These are phyloP conservation scores for Suillus lakei DNA, from an alignment of 768 basidiomycete species.

Conservation along the genomic window DNA sequence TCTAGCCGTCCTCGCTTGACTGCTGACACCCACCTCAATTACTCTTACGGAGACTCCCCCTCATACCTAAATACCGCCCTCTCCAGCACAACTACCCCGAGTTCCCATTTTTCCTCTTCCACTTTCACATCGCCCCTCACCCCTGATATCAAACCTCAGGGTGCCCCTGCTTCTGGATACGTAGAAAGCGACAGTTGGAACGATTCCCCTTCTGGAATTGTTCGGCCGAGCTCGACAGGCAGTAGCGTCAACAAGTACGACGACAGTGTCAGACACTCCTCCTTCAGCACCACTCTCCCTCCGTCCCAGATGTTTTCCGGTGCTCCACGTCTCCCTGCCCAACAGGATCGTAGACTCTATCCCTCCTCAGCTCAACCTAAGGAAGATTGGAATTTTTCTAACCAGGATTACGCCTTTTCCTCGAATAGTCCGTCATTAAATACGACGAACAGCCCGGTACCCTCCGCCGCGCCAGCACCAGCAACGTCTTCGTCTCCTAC, in stretches of 20 bases:
- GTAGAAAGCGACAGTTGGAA: slow-evolving; percentile 62
- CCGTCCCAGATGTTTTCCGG: slow-evolving; percentile 68
- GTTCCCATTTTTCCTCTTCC: slow-evolving; percentile 52
- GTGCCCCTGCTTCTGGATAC: slow-evolving; percentile 46
- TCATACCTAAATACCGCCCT: slow-evolving; percentile 54
- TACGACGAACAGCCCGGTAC: slow-evolving; percentile 40
- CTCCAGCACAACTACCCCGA: slow-evolving; percentile 57
- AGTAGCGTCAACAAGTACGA: slow-evolving; percentile 65
- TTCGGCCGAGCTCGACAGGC: slow-evolving; percentile 70
- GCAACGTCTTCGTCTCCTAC: slow-evolving; percentile 45
- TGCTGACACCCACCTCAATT: slow-evolving; percentile 50
- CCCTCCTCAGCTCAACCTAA: slow-evolving; percentile 48
- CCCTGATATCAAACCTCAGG: slow-evolving; percentile 51
- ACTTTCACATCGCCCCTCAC: slow-evolving; percentile 51
- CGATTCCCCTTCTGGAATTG: slow-evolving; percentile 56
- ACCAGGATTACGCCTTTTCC: slow-evolving; percentile 57
- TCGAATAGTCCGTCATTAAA: slow-evolving; percentile 29
- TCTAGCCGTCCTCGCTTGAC: slow-evolving; percentile 51
- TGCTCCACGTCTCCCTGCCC: slow-evolving; percentile 73
- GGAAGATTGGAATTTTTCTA: slow-evolving; percentile 75
- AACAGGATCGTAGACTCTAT: slow-evolving; percentile 65
- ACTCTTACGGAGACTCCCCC: slow-evolving; percentile 48
- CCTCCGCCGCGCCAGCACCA: slow-evolving; percentile 35
- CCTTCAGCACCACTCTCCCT: slow-evolving; percentile 62
- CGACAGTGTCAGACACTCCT: slow-evolving; percentile 70